A percentile compares a stretch with the other conserved stretches of the same genome.
Evolutionary conservation across 2,329 filamentous ascomycete genomes (phyloP).

Genomic region (Paraphoma sp.): DNA sequence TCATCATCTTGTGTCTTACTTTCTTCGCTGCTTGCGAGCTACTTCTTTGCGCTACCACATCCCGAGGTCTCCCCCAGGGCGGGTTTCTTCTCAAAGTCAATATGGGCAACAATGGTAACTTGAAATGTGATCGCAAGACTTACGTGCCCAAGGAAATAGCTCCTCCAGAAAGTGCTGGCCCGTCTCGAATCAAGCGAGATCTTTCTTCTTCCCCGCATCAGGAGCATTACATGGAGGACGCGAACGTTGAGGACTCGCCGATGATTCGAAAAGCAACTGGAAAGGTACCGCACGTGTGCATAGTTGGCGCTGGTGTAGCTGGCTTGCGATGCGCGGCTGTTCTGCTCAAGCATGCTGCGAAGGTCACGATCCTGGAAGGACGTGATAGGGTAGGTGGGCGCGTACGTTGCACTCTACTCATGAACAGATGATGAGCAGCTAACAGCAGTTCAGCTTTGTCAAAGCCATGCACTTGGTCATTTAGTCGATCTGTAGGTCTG

Average conservation of each 20-base stretch:
- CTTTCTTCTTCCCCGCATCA: constrained; percentile 39
- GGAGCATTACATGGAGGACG: constrained; percentile 22
- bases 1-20: no score
- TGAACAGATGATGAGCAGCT: constrained; percentile 10
- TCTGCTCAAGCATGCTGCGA: constrained; percentile 67
- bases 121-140: constrained; percentile 35
- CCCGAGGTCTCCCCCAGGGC: no score
- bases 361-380: constrained; percentile 74
- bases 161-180: constrained; percentile 12
- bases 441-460: constrained; percentile 51
- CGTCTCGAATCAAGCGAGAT: constrained; percentile 45
- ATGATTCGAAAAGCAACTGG: constrained; percentile 42
- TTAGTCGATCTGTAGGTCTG: constrained; percentile 63
- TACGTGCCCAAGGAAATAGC: constrained; percentile 33
- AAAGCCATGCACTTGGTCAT: constrained; percentile 56
- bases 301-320: constrained; percentile 75
- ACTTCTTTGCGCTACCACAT: not conserved
- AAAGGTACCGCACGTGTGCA: constrained; percentile 62
- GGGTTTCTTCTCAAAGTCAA: not conserved
- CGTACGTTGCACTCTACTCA: constrained; percentile 45
- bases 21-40: no score
- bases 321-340: constrained; percentile 75
- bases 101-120: constrained; percentile 33
- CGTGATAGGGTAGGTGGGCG: constrained; percentile 72
- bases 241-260: constrained; percentile 16